Conservation (phyloP, 2,329 filamentous ascomycete species). For the Hawksworthiomyces lignivorus region DNA sequence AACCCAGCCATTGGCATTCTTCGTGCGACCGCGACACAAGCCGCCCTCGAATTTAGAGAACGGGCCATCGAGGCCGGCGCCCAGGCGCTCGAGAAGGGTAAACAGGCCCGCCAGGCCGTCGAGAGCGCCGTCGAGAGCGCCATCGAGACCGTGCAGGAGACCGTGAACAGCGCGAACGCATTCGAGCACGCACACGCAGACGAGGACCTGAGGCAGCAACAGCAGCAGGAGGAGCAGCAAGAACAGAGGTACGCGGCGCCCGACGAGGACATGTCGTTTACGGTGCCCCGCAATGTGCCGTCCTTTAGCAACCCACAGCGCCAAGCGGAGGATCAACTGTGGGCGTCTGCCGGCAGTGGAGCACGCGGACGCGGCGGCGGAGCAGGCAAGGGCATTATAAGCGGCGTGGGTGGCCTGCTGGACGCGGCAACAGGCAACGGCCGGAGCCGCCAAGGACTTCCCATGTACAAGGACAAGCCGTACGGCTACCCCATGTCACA, state of each 20-base stretch:
- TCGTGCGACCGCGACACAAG: constrained; percentile 38
- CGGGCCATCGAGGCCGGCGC: constrained; percentile 42
- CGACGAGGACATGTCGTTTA: constrained; percentile 52
- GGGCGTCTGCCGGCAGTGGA: constrained; percentile 39
- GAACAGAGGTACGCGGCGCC: neutral
- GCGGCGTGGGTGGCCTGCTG: constrained; percentile 58
- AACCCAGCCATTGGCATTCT: constrained; percentile 35
- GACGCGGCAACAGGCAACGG: constrained; percentile 34
- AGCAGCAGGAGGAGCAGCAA: too few species aligned
- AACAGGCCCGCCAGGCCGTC: constrained; percentile 25
- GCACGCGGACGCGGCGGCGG: constrained; percentile 11
- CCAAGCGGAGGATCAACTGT: constrained; percentile 57
- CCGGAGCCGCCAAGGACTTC: constrained; percentile 45
- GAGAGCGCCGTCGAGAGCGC: constrained; percentile 14
- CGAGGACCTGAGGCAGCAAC: too few species aligned
- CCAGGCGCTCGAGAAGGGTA: constrained; percentile 37
- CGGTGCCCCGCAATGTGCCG: constrained; percentile 61
- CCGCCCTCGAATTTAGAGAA: constrained; percentile 36
- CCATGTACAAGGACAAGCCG: constrained; percentile 99
- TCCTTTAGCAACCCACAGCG: constrained; percentile 59
- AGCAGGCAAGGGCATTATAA: constrained; percentile 42
- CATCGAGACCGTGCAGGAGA: constrained; percentile 8
- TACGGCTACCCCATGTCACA: constrained; percentile 59
- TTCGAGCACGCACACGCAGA: too few species aligned
- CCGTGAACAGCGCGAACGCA: constrained; percentile 11